phyloP scores from a whole-genome alignment of 495 filamentous ascomycete species.

The Peziza echinospora region DNA sequence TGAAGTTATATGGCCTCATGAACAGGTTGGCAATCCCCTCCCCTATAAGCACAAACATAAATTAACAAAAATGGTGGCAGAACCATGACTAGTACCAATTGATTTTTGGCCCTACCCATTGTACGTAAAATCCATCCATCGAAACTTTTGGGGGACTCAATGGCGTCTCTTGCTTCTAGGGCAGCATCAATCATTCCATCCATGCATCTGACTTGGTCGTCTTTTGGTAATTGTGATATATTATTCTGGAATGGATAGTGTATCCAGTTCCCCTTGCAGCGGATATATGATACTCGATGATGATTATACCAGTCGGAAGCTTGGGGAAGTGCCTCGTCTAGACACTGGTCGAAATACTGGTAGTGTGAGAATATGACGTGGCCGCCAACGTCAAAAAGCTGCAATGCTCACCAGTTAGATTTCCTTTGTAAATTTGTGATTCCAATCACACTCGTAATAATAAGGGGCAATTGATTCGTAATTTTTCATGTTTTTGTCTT shows the following conservation, averaged over 20 bases:
- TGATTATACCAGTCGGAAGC: conserved; percentile 91
- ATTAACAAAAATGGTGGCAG: conserved; percentile 1
- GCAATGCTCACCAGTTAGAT: conserved; percentile 11
- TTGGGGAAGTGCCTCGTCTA: conserved; percentile 86
- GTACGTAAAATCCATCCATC: conserved; percentile 96
- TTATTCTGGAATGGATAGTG: conserved; percentile 99
- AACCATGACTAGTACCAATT: no score
- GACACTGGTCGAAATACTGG: conserved; percentile 99
- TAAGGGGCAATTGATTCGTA: neutral
- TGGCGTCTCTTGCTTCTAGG: conserved; percentile 60
- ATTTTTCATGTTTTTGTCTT: conserved; percentile 1
- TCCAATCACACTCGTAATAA: no score
- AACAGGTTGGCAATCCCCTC: conserved; percentile 77
- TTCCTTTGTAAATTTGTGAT: conserved; percentile 6
- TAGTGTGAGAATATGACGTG: conserved; percentile 99
- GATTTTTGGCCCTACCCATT: conserved; percentile 40
- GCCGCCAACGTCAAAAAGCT: conserved; percentile 98
- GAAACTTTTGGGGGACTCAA: conserved; percentile 82
- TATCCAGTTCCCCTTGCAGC: conserved; percentile 88
- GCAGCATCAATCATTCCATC: conserved; percentile 95
- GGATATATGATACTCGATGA: conserved; percentile 96
- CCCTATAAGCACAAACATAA: conserved; percentile 6
- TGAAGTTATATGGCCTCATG: conserved; percentile 99
- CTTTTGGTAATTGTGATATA: conserved; percentile 94
- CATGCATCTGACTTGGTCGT: conserved; percentile 86